Conservation (phyloP, 495 filamentous ascomycete genomes). For the Lentithecium fluviatile region DNA sequence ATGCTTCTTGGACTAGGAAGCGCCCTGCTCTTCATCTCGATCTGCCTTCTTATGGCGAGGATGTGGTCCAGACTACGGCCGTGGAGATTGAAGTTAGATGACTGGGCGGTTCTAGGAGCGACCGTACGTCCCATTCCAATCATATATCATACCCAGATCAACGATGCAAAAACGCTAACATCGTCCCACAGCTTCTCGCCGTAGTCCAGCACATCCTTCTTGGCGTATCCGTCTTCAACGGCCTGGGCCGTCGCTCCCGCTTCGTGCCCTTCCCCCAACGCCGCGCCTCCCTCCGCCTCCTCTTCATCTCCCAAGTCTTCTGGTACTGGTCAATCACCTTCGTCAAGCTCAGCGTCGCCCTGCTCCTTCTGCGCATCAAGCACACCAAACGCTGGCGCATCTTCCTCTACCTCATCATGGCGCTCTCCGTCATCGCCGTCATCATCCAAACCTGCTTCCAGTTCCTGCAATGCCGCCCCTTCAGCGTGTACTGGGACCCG, state of each 20-base stretch:
- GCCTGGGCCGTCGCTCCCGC: slow-evolving; percentile 15
- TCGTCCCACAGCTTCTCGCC: slow-evolving; percentile 19
- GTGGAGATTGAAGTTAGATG: slow-evolving; percentile 14
- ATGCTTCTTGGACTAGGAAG: slow-evolving; percentile 23
- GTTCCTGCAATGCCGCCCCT: slow-evolving; percentile 40
- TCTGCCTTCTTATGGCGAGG: slow-evolving; percentile 13
- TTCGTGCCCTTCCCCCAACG: slow-evolving; percentile 13
- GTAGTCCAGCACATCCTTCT: slow-evolving; percentile 24
- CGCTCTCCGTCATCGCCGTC: slow-evolving; percentile 22
- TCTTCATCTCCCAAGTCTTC: slow-evolving; percentile 34
- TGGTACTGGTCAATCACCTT: slow-evolving; percentile 29
- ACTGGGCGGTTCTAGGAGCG: slow-evolving; percentile 21
- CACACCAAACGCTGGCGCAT: slow-evolving; percentile 31
- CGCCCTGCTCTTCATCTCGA: slow-evolving; percentile 16
- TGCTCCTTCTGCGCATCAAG: slow-evolving; percentile 40
- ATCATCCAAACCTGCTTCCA: slow-evolving; percentile 26
- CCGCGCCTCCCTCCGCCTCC: slow-evolving; percentile 25
- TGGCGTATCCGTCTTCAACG: slow-evolving; percentile 13
- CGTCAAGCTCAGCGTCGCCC: slow-evolving; percentile 41
- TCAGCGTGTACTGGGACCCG: slow-evolving; percentile 41
- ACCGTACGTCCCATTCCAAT: slow-evolving; percentile 12
- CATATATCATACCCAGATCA: background rate
- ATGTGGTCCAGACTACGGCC: slow-evolving; percentile 23
- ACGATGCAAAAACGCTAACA: background rate
- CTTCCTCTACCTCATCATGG: slow-evolving; percentile 34